phyloP scores from a whole-genome alignment of 2,329 filamentous ascomycete species.

The Trichophyton simii region DNA sequence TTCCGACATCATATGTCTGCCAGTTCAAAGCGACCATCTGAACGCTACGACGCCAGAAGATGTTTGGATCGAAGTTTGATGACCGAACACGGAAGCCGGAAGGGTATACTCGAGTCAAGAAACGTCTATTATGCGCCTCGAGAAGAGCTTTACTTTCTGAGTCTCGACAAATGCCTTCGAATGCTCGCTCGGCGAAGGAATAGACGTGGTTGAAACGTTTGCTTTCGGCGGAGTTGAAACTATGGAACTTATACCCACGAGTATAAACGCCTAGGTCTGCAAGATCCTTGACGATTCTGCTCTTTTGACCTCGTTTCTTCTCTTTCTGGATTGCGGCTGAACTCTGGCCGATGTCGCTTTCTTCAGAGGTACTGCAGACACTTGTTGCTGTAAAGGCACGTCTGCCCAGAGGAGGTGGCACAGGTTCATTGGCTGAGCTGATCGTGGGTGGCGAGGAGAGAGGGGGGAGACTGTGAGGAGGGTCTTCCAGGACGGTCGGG shows the following conservation, averaged over 20 bases:
- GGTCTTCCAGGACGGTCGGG: conserved; percentile 48
- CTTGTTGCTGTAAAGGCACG: conserved; percentile 43
- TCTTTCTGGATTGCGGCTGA: conserved; percentile 45
- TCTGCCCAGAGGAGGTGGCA: conserved; percentile 40
- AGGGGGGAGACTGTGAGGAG: conserved; percentile 36
- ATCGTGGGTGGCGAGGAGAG: conserved; percentile 43
- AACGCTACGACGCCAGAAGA: conserved; percentile 87
- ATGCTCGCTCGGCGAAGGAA: conserved; percentile 83
- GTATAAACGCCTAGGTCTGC: conserved; percentile 73
- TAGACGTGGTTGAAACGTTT: conserved; percentile 89
- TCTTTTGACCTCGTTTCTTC: conserved; percentile 52
- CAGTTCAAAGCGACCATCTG: conserved; percentile 98
- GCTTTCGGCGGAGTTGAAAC: conserved; percentile 65
- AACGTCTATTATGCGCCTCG: conserved; percentile 79
- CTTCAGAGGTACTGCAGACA: conserved; percentile 54
- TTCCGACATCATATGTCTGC: conserved; percentile 92
- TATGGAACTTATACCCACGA: conserved; percentile 68
- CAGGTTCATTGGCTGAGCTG: conserved; percentile 35
- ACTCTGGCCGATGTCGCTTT: conserved; percentile 52
- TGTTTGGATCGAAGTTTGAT: conserved; percentile 86
- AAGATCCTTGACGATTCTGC: conserved; percentile 74
- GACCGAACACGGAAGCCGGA: conserved; percentile 69
- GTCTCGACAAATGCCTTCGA: conserved; percentile 65
- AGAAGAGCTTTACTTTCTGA: conserved; percentile 64
- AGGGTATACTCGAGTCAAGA: conserved; percentile 90